Evolutionary conservation across 805 yeast genomes (phyloP), one percentile per base, ranked within the genome.

Genomic region (Myxozyma monticola): DNA sequence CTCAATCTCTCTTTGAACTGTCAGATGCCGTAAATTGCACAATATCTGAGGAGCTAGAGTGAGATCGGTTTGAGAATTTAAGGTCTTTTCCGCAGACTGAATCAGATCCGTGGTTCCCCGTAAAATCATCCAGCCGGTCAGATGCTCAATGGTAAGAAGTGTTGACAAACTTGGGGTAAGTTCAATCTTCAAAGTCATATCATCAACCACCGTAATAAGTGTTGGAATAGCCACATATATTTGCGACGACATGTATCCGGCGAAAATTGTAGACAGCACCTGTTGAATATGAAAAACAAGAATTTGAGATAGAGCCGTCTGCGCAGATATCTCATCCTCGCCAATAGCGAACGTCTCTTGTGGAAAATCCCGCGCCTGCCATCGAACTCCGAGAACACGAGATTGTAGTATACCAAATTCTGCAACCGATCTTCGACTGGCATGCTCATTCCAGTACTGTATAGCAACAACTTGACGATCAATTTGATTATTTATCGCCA

Each of bases 401-500:
- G 55, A 33, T 42, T 42, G 37, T 26, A 45, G 57, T n/a, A 82
- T 68, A 0, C 87, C 86, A 43, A 85, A 76, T 56, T 83, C 86
- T 28, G 84, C 72, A 37, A 76, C 75, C 1, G 84, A 79, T 40
- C 72, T 73, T 60, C 76, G 73, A 42, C 57, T 47, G 10, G 59
- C 42, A 22, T 40, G 50, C 15, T 56, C 56, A 7, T 76, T 71
- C 91, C 95, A 87, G 66, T 85, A 87, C 41, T 77, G 76, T 1
- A 86, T 71, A 2, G 74, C 65, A 10, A 87, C 76, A 18, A 75
- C 66, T 22, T 81, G 76, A 47, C 75, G 73, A 8, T 79, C 81
- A 10, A 81, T 73, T 49, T 73, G 74, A 62, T 80, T 81, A 17
- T 76, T 71, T 65, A 80, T 85, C 37, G 78, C 77, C 37, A 87